A percentile compares a stretch with the other conserved stretches of the same genome.
Conservation (phyloP, 768 basidiomycete species). For the Solioccasus polychromus region DNA sequence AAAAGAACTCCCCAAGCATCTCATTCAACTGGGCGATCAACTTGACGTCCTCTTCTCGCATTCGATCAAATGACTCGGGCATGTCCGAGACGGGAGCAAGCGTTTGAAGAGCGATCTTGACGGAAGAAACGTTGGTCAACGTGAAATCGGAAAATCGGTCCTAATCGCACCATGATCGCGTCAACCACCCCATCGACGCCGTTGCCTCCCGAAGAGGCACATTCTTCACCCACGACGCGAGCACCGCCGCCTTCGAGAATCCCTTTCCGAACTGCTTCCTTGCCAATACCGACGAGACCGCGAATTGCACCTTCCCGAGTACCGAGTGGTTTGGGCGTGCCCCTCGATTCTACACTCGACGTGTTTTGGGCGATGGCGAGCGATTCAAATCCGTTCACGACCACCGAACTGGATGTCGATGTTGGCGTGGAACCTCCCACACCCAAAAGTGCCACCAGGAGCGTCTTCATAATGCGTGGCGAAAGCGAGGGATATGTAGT, state of each 20-base stretch:
- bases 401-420: conserved; percentile 9
- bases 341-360: conserved; percentile 40
- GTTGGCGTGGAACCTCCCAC: conserved; percentile 13
- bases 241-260: conserved; percentile 80
- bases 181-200: conserved; percentile 49
- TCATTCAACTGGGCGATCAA: conserved; percentile 48
- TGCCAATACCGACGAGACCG: conserved; percentile 80
- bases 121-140: not conserved
- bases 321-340: conserved; percentile 61
- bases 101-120: conserved; percentile 59
- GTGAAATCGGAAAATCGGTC: not conserved
- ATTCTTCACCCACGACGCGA: conserved; percentile 69
- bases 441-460: conserved; percentile 76
- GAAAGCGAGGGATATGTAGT: conserved; percentile 88
- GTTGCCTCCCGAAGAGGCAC: conserved; percentile 27
- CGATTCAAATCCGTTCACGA: conserved; percentile 28
- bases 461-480: conserved; percentile 90
- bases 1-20: conserved; percentile 61
- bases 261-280: conserved; percentile 81
- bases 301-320: conserved; percentile 89
- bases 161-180: conserved; percentile 55
- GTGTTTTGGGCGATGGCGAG: conserved; percentile 19
- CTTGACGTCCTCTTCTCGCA: conserved; percentile 45
- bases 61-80: conserved; percentile 53
- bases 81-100: conserved; percentile 57